phyloP scores from a whole-genome alignment of 257 asterid species.

The Solanum sejunctum region DNA sequence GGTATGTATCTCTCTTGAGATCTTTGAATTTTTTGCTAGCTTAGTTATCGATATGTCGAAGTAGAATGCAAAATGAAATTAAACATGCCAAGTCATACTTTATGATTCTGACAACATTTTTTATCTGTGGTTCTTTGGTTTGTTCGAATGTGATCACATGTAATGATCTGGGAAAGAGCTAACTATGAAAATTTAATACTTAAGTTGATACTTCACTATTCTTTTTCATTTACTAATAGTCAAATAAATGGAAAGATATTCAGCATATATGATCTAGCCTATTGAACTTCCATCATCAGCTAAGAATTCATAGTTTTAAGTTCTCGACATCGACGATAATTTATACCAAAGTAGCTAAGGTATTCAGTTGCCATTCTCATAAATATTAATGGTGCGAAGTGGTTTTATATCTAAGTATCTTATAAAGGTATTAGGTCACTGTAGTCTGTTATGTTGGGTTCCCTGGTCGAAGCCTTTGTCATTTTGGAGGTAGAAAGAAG shows the following conservation, averaged over 20 bases:
- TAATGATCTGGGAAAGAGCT: neutral
- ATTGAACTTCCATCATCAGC: neutral
- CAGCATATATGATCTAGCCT: neutral
- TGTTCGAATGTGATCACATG: neutral
- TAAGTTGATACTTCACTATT: neutral
- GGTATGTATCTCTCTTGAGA: constrained; percentile 31
- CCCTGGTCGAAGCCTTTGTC: neutral
- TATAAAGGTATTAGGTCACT: neutral
- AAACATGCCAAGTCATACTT: neutral
- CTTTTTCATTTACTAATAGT: neutral
- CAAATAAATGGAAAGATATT: neutral
- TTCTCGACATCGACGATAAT: neutral
- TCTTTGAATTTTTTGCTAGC: neutral
- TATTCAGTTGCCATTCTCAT: neutral
- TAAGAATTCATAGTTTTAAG: neutral
- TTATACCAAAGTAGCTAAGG: neutral
- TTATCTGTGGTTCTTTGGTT: neutral
- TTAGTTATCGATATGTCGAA: neutral
- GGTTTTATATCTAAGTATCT: neutral
- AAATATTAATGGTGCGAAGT: neutral
- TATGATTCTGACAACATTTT: neutral
- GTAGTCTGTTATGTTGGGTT: neutral
- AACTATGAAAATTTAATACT: neutral
- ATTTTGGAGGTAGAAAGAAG: neutral
- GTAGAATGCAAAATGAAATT: neutral